Base-by-base conservation (phyloP, 2,329 filamentous ascomycete species). In the Xylaria sp. region DNA sequence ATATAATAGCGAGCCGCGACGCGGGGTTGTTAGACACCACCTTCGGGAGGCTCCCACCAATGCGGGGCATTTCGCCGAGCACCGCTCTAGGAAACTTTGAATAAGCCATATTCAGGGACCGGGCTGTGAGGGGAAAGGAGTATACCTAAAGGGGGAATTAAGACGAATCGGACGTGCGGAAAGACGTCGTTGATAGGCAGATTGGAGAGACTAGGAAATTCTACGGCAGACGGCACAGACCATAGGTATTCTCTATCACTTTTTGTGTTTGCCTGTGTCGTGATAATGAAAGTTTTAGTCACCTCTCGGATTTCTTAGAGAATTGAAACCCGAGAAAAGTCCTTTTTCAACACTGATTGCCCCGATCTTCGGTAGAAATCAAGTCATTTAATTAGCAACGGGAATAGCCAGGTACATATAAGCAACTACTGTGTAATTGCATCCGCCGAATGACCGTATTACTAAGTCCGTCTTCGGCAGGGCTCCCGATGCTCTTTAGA, bases 41-140 rank as follows among this genome's bases (percentile, higher is more conserved):
- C 71, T 67, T 60, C 70, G 46, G 63, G 46, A 65, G 20, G 49
- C 68, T 72, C 59, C 42, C 63, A 53, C 57, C 48, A 42, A 64
- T 75, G 75, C 73, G 75, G 75, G 75, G 75, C 72, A 75, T 70
- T 36, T 64, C 63, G 75, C 73, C 73, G 72, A 76, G 65, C 67
- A 75, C 74, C 66, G 74, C 73, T 72, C 72, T 73, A 69, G 74
- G 67, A 49, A 70, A 64, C 67, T 65, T 66, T 70, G 72, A 74
- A 73, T 74, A 76, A 72, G 74, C 74, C 75, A 70, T 65, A 13
- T 11, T 36, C 56, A 59, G 36, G 44, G 44, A 40, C 11, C 9
- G 17, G 38, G 23, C 13, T 48, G 38, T 63, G 64, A 63, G 54
- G 61, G 64, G 71, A 4, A 61, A 63, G 28, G 23, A 59, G 60